Evolutionary conservation across 208 protist species (phyloP), one percentile per base, ranked within the genome.

Genomic region (Strigomonas culicis): DNA sequence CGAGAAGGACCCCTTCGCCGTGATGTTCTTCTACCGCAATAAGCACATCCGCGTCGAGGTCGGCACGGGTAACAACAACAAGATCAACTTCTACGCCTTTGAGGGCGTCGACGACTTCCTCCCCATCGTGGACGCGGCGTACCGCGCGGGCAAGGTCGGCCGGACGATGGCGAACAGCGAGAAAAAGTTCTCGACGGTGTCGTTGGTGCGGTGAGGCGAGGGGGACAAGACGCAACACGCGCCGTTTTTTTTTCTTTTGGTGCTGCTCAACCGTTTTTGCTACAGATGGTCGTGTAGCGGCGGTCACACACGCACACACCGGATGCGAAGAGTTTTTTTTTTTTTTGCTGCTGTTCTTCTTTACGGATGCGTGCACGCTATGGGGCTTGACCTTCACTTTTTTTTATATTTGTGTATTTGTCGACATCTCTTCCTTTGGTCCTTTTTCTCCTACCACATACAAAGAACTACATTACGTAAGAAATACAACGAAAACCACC

Each of bases 1-100:
- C 65, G 80, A 84, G 21, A 97, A 98, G 64, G 98, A 99, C 68
- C 96, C 98, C 2, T 98, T 97, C 66, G 98, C 98, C 11, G 68
- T 99, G 17, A 99, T 99, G 98, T 99, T 99, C 75, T 99, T 99
- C 74, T 99, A 92, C 82, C 86, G 98, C 25, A 99, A 99, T 71
- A 97, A 97, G 1, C 98, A 99, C 84, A 99, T 99, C n/a, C 97
- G 98, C 77, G 97, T 99, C 17, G 98, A 99, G 74, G 85, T 99
- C 0, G 98, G 98, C 15, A 99, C 98, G 15, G 98, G 98, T 36
- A 99, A 99, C 80, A 99, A 99, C 82, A 99, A 99, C 82, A 99
- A 99, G 84, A 98, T 99, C 52, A 99, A 99, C 76, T 99, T 98
- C 80, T 86, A 95, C 21, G 87, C 96, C 70, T 86, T 98, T 31